Evolutionary conservation across 2,329 filamentous ascomycete species (phyloP), one percentile per base, ranked within the genome.

Genomic region (Diplodia seriata): DNA sequence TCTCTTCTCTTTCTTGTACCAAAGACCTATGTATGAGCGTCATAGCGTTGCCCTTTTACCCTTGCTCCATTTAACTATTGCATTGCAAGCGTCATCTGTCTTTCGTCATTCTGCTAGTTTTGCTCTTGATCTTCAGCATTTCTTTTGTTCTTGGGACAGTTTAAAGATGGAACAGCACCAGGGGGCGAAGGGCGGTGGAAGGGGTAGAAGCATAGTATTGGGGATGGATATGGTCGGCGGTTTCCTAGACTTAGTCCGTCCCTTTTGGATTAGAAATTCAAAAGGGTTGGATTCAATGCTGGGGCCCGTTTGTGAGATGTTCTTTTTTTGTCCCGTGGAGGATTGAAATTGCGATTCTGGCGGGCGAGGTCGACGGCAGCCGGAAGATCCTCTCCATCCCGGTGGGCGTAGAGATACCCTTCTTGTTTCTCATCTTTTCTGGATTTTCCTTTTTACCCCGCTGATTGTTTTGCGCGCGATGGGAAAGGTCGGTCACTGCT

Each of bases 21-120:
- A 78, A 78, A 74, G 73, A 74, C 72, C 67, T 71, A 71, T 78
- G 74, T 76, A 76, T 74, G 76, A 78, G 76, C 77, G 73, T 78
- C 76, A 78, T 78, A 77, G 75, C 77, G 73, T 77, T 76, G 73
- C 74, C 66, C 72, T 73, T 71, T 75, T 70, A 69, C 71, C 71
- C 73, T 50, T 23, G 49, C 26, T n/a, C 59, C 36, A 40, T 51
- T 59, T 50, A 51, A 50, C 31, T 50, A 36, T 54, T 68, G 67
- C 62, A 68, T 68, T 66, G 67, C 54, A 54, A 68, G 67, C 67
- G 67, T 68, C 56, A 55, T 65, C 61, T 66, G 64, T 55, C 51
- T 68, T 47, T 68, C 31, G 36, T 53, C 66, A 38, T 49, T 55
- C 26, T 54, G 63, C 6, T 68, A 43, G 50, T 59, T 47, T 57